Base-by-base conservation (phyloP, 2,329 filamentous ascomycete species). In the Fusarium secorum region DNA sequence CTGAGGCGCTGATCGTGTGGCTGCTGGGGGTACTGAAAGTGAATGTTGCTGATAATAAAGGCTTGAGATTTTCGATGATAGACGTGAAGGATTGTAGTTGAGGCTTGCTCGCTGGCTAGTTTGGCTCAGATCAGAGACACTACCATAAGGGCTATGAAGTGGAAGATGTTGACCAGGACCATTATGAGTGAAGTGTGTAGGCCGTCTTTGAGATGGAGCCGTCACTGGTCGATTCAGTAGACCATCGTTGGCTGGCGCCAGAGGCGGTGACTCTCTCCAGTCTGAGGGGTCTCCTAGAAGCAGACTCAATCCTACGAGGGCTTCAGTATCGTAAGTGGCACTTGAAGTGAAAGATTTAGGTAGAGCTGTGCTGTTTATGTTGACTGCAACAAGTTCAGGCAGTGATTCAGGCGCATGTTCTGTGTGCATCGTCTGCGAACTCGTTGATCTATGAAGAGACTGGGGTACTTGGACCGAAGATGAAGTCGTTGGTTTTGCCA, bases 351-450 rank as follows among this genome's bases (percentile, higher is more conserved):
- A 44, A 13, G 56, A 18, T 30, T 36, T 44, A 8, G 56, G 44
- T 17, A 39, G 17, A 26, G 26, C 3, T 5, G 30, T 4, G 15
- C 24, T 42, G 48, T 17, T 17, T 62, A 70, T 70, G 8, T 62
- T 39, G 18, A 67, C 49, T 30, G 61, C 62, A 18, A 67, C 51
- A 26, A 67, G 48, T 52, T 70, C 67, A 28, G 67, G 67, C 5
- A 66, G 49, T 11, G 62, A 63, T 15, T 48, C 56, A 9, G 20
- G 20, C 4, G 49, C 18, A 20, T 61, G 45, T 28, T 66, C 39
- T 11, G 55, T 28, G 17, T 45, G 44, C 10, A 61, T 30, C 10
- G 48, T 49, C 18, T 67, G 55, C 18, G 64, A 66, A 33, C 48
- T 66, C 1, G 45, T 28, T 11, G 39, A 39, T n/a, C 18, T 26